These are phyloP conservation scores for Phytophthora idaei DNA, from an alignment of 352 stramenopile genomes.

Conservation along the genomic window DNA sequence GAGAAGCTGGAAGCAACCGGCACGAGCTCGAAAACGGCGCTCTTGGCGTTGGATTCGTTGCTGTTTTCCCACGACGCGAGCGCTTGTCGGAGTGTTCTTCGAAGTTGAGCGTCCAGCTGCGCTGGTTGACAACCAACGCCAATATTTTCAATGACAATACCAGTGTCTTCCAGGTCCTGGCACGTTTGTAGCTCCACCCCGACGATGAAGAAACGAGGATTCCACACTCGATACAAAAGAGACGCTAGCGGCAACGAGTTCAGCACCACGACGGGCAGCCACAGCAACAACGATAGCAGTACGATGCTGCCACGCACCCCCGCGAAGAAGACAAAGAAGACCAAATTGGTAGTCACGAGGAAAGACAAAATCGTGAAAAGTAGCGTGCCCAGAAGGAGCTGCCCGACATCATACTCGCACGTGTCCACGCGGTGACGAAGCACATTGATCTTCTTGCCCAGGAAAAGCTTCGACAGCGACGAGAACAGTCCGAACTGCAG, in stretches of 20 bases:
- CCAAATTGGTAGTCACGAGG: conserved; percentile 92
- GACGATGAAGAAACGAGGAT: conserved; percentile 44
- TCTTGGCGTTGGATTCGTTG: conserved; percentile 1
- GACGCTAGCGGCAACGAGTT: conserved; percentile 56
- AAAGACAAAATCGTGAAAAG: conserved; percentile 94
- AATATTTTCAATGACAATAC: conserved; percentile 21
- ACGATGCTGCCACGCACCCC: conserved; percentile 68
- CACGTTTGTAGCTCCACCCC: conserved; percentile 38
- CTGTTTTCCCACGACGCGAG: conserved; percentile 22
- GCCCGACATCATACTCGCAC: conserved; percentile 91
- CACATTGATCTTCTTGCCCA: conserved; percentile 95
- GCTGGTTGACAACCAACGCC: conserved; percentile 21
- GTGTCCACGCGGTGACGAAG: conserved; percentile 93
- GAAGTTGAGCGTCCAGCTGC: conserved; percentile 28
- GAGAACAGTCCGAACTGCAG: conserved; percentile 83
- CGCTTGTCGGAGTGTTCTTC: conserved; percentile 19
- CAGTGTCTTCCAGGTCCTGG: background rate
- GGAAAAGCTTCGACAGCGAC: conserved; percentile 92
- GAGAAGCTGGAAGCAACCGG: conserved; percentile 26
- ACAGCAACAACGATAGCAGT: conserved; percentile 43
- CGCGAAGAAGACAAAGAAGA: conserved; percentile 94
- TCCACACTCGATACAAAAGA: conserved; percentile 44
- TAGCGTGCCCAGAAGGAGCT: conserved; percentile 93
- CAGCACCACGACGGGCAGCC: conserved; percentile 58
- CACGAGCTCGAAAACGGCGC: conserved; percentile 30